A percentile compares a stretch with the other conserved stretches of the same genome.
phyloP scores from a whole-genome alignment of 2,329 filamentous ascomycete genomes.

The Phaeophleospora eucalypticola region DNA sequence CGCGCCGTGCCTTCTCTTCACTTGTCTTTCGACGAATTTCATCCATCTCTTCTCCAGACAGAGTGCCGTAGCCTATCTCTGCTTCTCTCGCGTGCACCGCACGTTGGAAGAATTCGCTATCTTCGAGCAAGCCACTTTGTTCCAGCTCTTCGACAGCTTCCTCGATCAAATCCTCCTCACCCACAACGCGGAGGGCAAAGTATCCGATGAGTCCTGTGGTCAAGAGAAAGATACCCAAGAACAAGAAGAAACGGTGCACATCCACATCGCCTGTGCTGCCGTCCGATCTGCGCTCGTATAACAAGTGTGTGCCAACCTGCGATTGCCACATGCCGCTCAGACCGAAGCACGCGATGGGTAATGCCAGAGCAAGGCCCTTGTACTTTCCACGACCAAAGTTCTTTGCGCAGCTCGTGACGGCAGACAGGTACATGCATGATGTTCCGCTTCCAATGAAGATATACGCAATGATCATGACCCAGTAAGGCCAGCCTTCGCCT shows the following conservation, averaged over 20 bases:
- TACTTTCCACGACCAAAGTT: conserved; percentile 90
- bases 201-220: conserved; percentile 68
- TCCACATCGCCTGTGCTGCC: conserved; percentile 59
- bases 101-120: conserved; percentile 66
- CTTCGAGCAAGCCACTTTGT: conserved; percentile 74
- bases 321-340: conserved; percentile 95
- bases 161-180: conserved; percentile 83
- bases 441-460: conserved; percentile 78
- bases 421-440: conserved; percentile 80
- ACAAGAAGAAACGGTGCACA: conserved; percentile 84
- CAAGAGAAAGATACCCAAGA: conserved; percentile 69
- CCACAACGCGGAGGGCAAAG: conserved; percentile 71
- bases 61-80: conserved; percentile 58
- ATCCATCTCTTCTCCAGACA: conserved; percentile 45
- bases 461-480: conserved; percentile 81
- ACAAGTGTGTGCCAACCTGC: conserved; percentile 73
- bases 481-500: conserved; percentile 64
- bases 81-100: conserved; percentile 40
- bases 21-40: conserved; percentile 44
- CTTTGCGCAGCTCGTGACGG: conserved; percentile 95
- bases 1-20: conserved; percentile 43
- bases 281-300: conserved; percentile 65
- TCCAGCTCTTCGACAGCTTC: conserved; percentile 89
- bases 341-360: conserved; percentile 89
- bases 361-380: conserved; percentile 80